Evolutionary conservation across 345 rosid species (phyloP).

Genomic region (Kandelia obovata): DNA sequence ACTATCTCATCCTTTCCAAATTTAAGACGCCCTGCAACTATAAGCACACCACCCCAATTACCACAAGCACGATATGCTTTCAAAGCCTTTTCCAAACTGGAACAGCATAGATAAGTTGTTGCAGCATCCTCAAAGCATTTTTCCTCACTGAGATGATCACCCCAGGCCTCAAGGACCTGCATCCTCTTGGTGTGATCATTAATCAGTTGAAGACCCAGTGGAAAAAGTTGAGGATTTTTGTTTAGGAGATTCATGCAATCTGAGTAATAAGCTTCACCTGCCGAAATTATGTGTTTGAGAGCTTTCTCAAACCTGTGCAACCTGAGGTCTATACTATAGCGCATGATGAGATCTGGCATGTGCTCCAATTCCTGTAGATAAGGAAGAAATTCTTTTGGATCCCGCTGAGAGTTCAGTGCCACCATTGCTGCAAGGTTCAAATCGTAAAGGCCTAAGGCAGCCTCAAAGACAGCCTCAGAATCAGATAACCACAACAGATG

Average conservation of each 20-base stretch:
- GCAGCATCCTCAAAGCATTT: slow-evolving; percentile 92
- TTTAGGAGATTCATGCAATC: slow-evolving; percentile 73
- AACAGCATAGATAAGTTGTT: slow-evolving; percentile 69
- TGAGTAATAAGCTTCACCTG: slow-evolving; percentile 65
- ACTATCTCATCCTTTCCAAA: slow-evolving; percentile 59
- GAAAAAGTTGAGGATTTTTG: slow-evolving; percentile 77
- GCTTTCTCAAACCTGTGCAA: slow-evolving; percentile 78
- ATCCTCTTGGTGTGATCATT: slow-evolving; percentile 55
- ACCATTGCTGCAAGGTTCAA: slow-evolving; percentile 97
- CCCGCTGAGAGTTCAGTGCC: slow-evolving; percentile 89
- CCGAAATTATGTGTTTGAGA: slow-evolving; percentile 73
- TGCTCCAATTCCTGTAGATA: slow-evolving; percentile 75
- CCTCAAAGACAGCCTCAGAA: slow-evolving; percentile 85
- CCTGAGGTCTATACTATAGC: slow-evolving; percentile 76
- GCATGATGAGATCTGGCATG: slow-evolving; percentile 71
- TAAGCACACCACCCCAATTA: slow-evolving; percentile 86
- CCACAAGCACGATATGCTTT: slow-evolving; percentile 84
- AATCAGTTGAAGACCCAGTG: slow-evolving; percentile 69
- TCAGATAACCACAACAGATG: slow-evolving; percentile 95
- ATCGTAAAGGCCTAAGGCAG: slow-evolving; percentile 95
- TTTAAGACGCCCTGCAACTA: slow-evolving; percentile 79
- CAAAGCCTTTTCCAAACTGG: slow-evolving; percentile 70
- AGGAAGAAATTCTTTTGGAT: slow-evolving; percentile 98
- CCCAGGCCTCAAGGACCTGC: slow-evolving; percentile 88
- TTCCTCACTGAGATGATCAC: slow-evolving; percentile 67